Conservation (phyloP, 371 early-diverging fungal genomes). For the Mycotypha africana region DNA sequence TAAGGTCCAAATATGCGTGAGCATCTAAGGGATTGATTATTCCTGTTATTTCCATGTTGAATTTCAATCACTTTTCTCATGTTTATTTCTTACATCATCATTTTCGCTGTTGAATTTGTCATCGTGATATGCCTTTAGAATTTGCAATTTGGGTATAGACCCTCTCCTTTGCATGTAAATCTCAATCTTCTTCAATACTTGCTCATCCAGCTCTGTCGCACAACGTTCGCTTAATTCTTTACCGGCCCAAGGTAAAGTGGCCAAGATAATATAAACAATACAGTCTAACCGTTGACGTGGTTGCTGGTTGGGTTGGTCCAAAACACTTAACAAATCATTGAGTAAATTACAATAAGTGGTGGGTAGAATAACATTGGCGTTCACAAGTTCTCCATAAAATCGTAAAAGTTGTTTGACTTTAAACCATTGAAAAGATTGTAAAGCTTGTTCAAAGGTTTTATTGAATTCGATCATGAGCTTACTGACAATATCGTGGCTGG, state of each 20-base stretch:
- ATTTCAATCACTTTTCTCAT: too few relatives aligned
- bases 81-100: constrained; percentile 44
- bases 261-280: constrained; percentile 64
- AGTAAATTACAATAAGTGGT: constrained; percentile 57
- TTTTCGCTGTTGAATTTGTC: constrained; percentile 37
- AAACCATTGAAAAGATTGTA: constrained; percentile 57
- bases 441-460: constrained; percentile 43
- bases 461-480: constrained; percentile 33
- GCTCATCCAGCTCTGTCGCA: constrained; percentile 56
- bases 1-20: constrained; percentile 67
- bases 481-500: constrained; percentile 27
- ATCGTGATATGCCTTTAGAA: constrained; percentile 53
- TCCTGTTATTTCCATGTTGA: too few relatives aligned
- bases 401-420: constrained; percentile 71
- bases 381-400: constrained; percentile 80
- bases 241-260: constrained; percentile 75
- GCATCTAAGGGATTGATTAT: too few relatives aligned
- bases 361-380: constrained; percentile 69
- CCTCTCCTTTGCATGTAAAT: constrained; percentile 60
- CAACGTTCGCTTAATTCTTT: constrained; percentile 46
- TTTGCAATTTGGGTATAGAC: constrained; percentile 30
- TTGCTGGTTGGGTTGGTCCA: constrained; percentile 52
- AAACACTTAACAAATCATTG: constrained; percentile 52
- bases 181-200: constrained; percentile 50
- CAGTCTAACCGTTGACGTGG: constrained; percentile 65